These are phyloP conservation scores for Urostyla sp. DNA, from an alignment of 73 alveolate species.

Conservation along the genomic window DNA sequence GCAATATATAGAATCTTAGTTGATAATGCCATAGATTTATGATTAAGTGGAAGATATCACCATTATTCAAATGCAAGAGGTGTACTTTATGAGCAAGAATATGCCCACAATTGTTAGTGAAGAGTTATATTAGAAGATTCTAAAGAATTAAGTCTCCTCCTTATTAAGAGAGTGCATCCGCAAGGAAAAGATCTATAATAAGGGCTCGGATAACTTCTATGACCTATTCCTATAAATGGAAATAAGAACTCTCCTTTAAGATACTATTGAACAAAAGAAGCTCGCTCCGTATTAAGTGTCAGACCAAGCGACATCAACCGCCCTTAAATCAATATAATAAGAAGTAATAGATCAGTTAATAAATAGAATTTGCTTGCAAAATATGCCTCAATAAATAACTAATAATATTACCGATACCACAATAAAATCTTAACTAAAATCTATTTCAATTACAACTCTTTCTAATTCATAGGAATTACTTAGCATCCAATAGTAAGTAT, in stretches of 20 bases:
- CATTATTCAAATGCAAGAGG: neutral
- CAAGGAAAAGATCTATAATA: conserved; percentile 9
- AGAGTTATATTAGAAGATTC: conserved; percentile 4
- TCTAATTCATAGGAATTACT: too few species aligned
- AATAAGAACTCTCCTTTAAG: neutral
- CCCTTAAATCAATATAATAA: neutral
- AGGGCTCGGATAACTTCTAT: conserved; percentile 23
- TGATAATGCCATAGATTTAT: neutral
- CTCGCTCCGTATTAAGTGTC: neutral
- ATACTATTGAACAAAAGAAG: neutral
- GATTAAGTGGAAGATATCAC: conserved; percentile 31
- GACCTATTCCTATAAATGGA: neutral
- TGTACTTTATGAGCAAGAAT: conserved; percentile 1
- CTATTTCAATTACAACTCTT: too few species aligned
- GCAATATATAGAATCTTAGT: neutral
- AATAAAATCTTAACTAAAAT: too few species aligned
- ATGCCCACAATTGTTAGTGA: conserved; percentile 1
- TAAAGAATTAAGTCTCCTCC: neutral
- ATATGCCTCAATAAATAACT: too few species aligned
- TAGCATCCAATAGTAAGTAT: too few species aligned
- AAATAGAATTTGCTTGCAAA: too few species aligned
- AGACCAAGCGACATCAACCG: neutral
- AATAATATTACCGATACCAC: too few species aligned
- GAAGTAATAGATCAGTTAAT: neutral
- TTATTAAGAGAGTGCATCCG: neutral